Evolutionary conservation across 78 protist species (phyloP).

Genomic region (Pigoraptor vietnamica): DNA sequence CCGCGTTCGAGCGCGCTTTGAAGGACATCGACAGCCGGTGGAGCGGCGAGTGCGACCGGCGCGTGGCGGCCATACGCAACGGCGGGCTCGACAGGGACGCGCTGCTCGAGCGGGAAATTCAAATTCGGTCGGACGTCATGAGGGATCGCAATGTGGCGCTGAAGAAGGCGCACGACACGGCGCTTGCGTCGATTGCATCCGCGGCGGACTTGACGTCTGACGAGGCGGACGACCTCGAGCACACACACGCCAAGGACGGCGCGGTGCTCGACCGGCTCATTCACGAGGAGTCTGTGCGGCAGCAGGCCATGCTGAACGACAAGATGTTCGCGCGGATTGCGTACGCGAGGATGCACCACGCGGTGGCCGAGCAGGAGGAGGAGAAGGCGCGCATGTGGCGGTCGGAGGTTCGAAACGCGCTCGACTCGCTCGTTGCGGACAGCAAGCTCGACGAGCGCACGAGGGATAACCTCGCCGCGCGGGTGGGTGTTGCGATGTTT

Average conservation of each 20-base stretch:
- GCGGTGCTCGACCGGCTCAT: background rate
- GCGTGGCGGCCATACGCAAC: background rate
- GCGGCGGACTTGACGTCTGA: background rate
- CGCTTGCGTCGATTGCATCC: background rate
- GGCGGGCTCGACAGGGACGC: background rate
- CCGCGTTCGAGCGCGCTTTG: background rate
- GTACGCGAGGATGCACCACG: background rate
- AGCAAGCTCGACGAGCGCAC: background rate
- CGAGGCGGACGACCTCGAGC: background rate
- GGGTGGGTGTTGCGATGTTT: background rate
- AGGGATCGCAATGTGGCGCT: background rate
- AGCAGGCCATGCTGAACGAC: background rate
- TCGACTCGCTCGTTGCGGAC: background rate
- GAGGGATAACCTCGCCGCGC: background rate
- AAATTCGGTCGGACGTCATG: background rate
- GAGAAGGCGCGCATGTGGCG: background rate
- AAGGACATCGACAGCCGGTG: background rate
- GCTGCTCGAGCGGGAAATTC: background rate
- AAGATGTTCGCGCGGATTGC: background rate
- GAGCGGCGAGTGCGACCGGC: background rate
- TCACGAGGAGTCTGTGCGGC: background rate
- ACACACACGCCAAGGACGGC: background rate
- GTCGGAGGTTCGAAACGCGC: background rate
- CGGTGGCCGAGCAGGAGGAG: background rate
- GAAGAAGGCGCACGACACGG: background rate